These are phyloP conservation scores for Pouteria glomerata DNA, from an alignment of 148 eudicot species.

Conservation along the genomic window DNA sequence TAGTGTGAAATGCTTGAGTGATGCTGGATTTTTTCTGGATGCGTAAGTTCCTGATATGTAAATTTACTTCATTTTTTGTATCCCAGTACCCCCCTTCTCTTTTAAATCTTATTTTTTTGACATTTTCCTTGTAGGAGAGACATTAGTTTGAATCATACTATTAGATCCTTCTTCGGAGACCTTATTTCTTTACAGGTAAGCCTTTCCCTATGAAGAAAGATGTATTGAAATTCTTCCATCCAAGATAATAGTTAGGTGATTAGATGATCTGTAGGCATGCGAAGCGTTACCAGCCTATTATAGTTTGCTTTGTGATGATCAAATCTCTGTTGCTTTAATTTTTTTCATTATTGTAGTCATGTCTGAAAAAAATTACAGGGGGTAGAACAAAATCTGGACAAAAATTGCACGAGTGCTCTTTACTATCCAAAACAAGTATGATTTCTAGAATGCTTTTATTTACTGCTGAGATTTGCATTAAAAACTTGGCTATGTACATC, in stretches of 20 bases:
- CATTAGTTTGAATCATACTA: slow-evolving; percentile 40
- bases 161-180: slow-evolving; percentile 45
- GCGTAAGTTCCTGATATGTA: slow-evolving; percentile 32
- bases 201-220: not conserved
- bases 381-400: slow-evolving; percentile 54
- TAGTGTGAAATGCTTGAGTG: slow-evolving; percentile 78
- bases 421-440: slow-evolving; percentile 55
- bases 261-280: not conserved
- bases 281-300: not conserved
- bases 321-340: not conserved
- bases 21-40: slow-evolving; percentile 90
- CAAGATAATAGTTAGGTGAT: not conserved
- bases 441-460: not conserved
- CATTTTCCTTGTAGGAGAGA: slow-evolving; percentile 53
- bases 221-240: not conserved
- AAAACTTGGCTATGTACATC: not conserved
- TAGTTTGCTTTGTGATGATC: not conserved
- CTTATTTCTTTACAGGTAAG: slow-evolving; percentile 70
- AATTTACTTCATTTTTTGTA: not conserved
- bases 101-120: slow-evolving; percentile 6
- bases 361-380: slow-evolving; percentile 38
- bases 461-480: not conserved
- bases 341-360: not conserved
- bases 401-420: slow-evolving; percentile 48
- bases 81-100: not conserved